Base-by-base conservation (phyloP, 2,329 filamentous ascomycete species). In the Purpureocillium lavendulum region DNA sequence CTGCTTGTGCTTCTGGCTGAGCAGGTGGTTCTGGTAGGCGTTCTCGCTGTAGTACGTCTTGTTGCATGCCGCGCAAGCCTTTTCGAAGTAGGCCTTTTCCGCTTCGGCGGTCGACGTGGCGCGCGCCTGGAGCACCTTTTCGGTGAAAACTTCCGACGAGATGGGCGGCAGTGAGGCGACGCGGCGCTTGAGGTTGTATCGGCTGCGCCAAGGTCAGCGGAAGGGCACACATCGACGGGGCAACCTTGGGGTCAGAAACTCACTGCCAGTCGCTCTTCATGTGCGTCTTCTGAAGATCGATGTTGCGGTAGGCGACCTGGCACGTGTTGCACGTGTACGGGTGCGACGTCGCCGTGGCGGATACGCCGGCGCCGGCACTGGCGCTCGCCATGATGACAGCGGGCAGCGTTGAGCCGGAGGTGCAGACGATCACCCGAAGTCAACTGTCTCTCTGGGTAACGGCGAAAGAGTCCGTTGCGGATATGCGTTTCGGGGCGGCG, bases 251-350 rank as follows among this genome's bases (percentile, higher is more conserved):
- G 33, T 12, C 14, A n/a, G 31, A 4, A 18, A 81, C 86, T 67
- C 74, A 92, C 84, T 98, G 90, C 92, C 92, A 98, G 67, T 98
- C 92, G 53, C 84, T 92, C 62, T 92, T 88, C 92, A 98, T 98
- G 60, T 98, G 92, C 30, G 79, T 82, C 60, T 92, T 82, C 67
- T 98, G 92, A 41, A 94, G 74, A 58, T 97, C 90, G 60, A 86
- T 88, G 58, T 87, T 88, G 49, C 90, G 83, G 66, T 97, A 98
- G 38, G 90, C 92, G 52, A 98, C 89, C 61, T 95, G 87, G 59
- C 92, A 98, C 42, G 89, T 92, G 65, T 97, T 98, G 79, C 92
- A 98, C 40, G 90, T 97, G 67, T 90, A 98, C 2, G 92, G 90
- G 59, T 96, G 87, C 18, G 82, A 73, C 26, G 75, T 55, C 13